Evolutionary conservation across 2,329 filamentous ascomycete species (phyloP).

Genomic region (Colletotrichum sublineola): DNA sequence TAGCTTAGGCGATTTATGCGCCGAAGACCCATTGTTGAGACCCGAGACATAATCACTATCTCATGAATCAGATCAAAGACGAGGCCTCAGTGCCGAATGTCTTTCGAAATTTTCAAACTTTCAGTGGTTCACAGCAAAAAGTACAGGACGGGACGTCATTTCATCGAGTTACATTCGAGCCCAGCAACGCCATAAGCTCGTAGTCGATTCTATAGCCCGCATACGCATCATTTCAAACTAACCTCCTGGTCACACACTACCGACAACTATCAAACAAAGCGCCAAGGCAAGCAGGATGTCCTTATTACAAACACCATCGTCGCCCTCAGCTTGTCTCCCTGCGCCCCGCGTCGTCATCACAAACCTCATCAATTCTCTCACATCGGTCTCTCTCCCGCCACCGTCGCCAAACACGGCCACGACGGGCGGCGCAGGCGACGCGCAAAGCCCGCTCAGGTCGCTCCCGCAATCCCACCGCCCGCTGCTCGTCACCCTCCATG

Average conservation of each 20-base stretch:
- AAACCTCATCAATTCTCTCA: conserved; percentile 61
- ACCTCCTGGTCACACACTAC: background rate
- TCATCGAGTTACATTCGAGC: background rate
- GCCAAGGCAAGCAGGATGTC: conserved; percentile 7
- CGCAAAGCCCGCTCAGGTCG: conserved; percentile 42
- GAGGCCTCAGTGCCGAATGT: background rate
- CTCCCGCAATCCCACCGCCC: conserved; percentile 60
- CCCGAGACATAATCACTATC: background rate
- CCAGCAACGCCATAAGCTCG: background rate
- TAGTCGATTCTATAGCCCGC: background rate
- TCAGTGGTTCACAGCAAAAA: background rate
- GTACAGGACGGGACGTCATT: background rate
- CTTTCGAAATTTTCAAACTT: too few species aligned
- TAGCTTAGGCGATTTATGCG: background rate
- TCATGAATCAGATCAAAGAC: too few species aligned
- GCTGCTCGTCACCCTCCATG: conserved; percentile 84
- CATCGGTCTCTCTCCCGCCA: conserved; percentile 46
- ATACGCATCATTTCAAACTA: background rate
- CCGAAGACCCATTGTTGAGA: background rate
- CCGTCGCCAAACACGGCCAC: background rate
- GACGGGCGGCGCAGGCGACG: conserved; percentile 32
- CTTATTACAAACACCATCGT: background rate
- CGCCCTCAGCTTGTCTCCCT: conserved; percentile 48
- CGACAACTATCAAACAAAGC: background rate
- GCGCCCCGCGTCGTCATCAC: conserved; percentile 61